Evolutionary conservation across 1,284 basidiomycete genomes (phyloP), one percentile per base, ranked within the genome.

Genomic region (Trichosporon inkin): DNA sequence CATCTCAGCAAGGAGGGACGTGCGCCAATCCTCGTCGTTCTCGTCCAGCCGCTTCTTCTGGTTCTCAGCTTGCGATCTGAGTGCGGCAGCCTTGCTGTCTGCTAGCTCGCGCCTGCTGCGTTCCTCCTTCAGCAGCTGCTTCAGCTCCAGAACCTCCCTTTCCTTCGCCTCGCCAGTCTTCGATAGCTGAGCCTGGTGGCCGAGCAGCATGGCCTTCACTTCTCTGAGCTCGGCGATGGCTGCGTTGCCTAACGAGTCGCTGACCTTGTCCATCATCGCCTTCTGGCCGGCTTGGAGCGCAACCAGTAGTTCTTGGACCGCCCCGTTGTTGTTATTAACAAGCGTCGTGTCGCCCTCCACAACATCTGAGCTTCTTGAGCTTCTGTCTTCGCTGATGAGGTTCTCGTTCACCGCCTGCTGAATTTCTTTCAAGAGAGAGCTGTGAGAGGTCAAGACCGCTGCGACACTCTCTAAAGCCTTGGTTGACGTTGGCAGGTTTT

Each of bases 211-310:
- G 17, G 57, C 58, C 20, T 49, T 49, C 24, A 49, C 44, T 22
- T 49, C 44, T 11, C 44, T 28, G 13, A 49, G 44, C 16, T 49
- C 44, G 44, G 44, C 8, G 16, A 49, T 49, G 22, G 44, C 19
- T 1, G 22, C 24, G 44, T 24, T 32, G 32, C 55, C 58, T 16
- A 55, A 24, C 10, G 49, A 56, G 16, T 60, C 53, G 36, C 38
- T 34, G 32, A 65, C 56, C 41, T 56, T 55, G 57, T 54, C 56
- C 58, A 65, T 58, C 47, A 65, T 56, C 36, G 61, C 58, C 35
- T 60, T 51, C 51, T 65, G 63, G 4, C 58, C 59, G 14, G 53
- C 22, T 14, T 62, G 17, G 11, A 65, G 53, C 0, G 61, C 53
- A 1, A 41, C 49, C 20, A 65, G 52, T 41, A 65, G 58, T 16